Conservation (phyloP, 306 rosid genomes). For the Hylodesmum podocarpum region DNA sequence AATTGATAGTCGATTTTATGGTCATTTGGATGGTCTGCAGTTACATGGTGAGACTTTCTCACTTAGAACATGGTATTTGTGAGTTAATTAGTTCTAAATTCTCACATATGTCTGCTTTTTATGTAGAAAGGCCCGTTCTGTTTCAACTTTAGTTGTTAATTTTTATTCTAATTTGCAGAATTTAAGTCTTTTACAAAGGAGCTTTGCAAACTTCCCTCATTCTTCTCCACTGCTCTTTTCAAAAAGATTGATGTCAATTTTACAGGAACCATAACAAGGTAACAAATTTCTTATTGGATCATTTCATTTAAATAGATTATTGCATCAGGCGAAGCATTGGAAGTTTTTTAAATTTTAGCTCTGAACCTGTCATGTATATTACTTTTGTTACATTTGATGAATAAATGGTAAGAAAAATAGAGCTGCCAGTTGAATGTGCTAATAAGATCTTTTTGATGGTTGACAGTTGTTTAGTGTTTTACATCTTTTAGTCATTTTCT, state of each 20-base stretch:
- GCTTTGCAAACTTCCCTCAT: slow-evolving; percentile 60
- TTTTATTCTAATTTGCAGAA: slow-evolving; percentile 45
- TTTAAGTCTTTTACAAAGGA: slow-evolving; percentile 52
- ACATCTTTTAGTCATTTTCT: neutral
- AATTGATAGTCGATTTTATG: slow-evolving; percentile 47
- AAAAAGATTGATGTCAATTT: slow-evolving; percentile 54
- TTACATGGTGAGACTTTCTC: slow-evolving; percentile 54
- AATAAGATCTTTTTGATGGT: neutral
- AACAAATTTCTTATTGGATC: slow-evolving; percentile 18
- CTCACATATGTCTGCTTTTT: neutral
- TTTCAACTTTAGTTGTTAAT: slow-evolving; percentile 15
- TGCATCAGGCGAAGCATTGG: slow-evolving; percentile 15
- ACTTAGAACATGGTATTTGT: slow-evolving; percentile 29
- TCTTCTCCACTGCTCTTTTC: slow-evolving; percentile 55
- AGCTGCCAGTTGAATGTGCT: slow-evolving; percentile 9
- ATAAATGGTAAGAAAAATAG: slow-evolving; percentile 9
- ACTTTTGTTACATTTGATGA: neutral
- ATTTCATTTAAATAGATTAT: neutral
- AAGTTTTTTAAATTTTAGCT: slow-evolving; percentile 7
- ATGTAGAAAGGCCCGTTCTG: neutral
- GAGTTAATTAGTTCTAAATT: slow-evolving; percentile 25
- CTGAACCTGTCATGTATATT: neutral
- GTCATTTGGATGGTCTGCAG: slow-evolving; percentile 63
- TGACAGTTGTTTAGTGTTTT: neutral
- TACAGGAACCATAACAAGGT: slow-evolving; percentile 57